A percentile compares a stretch with the other conserved stretches of the same genome.
phyloP scores from a whole-genome alignment of 2,329 filamentous ascomycete genomes.

The Claviceps pusilla region DNA sequence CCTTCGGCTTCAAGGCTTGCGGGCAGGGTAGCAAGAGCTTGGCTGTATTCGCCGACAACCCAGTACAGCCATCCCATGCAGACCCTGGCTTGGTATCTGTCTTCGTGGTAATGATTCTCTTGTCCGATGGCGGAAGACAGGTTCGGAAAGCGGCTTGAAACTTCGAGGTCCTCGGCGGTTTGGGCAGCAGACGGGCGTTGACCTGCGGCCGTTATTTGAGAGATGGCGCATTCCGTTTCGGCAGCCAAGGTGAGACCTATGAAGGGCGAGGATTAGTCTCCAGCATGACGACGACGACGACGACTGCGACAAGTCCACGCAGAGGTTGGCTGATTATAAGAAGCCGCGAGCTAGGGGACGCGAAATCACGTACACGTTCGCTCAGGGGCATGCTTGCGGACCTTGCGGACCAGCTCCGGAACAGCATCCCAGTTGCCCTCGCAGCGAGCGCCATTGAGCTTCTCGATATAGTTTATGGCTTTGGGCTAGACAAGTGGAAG shows the following conservation, averaged over 20 bases:
- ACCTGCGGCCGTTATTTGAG: conserved; percentile 31
- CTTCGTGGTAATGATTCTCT: conserved; percentile 38
- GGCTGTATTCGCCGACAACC: conserved; percentile 52
- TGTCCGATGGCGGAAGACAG: conserved; percentile 43
- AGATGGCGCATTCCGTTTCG: conserved; percentile 51
- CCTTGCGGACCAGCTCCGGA: conserved; percentile 79
- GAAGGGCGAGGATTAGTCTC: neutral
- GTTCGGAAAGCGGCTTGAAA: conserved; percentile 30
- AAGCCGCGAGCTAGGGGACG: too few species aligned
- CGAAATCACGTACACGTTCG: conserved; percentile 52
- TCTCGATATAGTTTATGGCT: conserved; percentile 64
- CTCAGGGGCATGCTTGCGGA: conserved; percentile 82
- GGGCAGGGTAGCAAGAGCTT: conserved; percentile 48
- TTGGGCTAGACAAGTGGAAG: conserved; percentile 41
- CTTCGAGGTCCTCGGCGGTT: conserved; percentile 29
- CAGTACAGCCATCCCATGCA: conserved; percentile 79
- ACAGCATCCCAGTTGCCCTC: conserved; percentile 76
- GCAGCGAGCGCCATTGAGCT: conserved; percentile 75
- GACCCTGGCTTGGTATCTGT: conserved; percentile 63
- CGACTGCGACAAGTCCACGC: neutral
- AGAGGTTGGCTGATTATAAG: neutral
- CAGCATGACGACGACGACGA: neutral
- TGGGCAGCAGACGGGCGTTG: conserved; percentile 27
- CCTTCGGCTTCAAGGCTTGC: conserved; percentile 43
- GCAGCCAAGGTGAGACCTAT: conserved; percentile 56